Base-by-base conservation (phyloP, 305 asterid species). In the Solanum chacoense region DNA sequence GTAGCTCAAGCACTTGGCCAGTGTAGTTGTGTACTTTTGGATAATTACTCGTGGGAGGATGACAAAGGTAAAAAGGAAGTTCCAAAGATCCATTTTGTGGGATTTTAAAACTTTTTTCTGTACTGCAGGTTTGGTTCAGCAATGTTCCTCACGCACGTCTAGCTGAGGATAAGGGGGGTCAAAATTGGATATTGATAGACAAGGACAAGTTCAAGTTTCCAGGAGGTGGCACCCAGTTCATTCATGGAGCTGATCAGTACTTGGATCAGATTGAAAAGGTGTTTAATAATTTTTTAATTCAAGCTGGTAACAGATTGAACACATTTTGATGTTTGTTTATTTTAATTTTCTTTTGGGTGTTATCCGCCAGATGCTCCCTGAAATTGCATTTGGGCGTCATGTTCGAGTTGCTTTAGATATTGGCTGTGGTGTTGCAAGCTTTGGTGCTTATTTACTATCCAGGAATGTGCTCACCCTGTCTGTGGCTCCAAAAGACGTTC, bases 371-470 rank as follows among this genome's bases (percentile, higher is more conserved):
- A 96, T 97, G 99, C 88, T 95, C 76, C 98, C 98, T 55, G 98
- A 93, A 91, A 94, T 96, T 59, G 98, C 98, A 86, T 96, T 97
- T 88, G 99, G 99, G 74, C 93, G 84, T 84, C 95, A 91, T 90
- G 94, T 97, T 45, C 95, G 99, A 77, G 97, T 97, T 89, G 98
- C 93, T 90, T 88, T 96, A 92, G 98, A 97, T 90, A 93, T 96
- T 84, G 99, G 98, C 85, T 97, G 99, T 88, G 98, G 98, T 85
- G 98, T 97, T 79, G 99, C 99, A 3, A 97, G 99, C 95, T 97
- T 96, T 91, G 99, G 98, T 42, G 98, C 99, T 69, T 97, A 95
- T 93, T 90, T 97, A 84, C 90, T 96, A 86, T 94, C 98, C 42
- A 90, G 97, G 84, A 93, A 97, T 72, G 98, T 94, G 86, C 91